Evolutionary conservation across 371 early-diverging fungal species (phyloP), one percentile per base, ranked within the genome.

Genomic region (Smittium culicis): DNA sequence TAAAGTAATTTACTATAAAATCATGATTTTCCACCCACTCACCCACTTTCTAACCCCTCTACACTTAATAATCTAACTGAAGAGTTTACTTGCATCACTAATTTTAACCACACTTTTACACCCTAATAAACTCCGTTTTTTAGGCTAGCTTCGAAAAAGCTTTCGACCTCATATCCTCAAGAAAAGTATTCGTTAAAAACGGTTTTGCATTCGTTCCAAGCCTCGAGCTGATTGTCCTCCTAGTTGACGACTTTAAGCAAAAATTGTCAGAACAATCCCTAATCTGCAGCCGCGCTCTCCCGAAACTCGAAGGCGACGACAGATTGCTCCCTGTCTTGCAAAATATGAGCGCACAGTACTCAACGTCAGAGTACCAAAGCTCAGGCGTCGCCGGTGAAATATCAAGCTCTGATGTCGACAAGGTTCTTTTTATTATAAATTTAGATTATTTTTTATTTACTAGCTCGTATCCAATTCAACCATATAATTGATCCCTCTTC

Each of bases 261-360:
- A 74, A 74, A 33, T 77, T 98, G 1, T 62, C 72, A 2, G 68
- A 69, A 17, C 78, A 80, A 0, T 76, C 95, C 58, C 85, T 86
- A 68, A 83, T 78, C 28, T 86, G 88, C 1, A 83, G 87, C 32
- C 83, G 84, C 68, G 82, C 87, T 8, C 73, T 96, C 67, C 92
- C 93, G 56, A 80, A 86, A 55, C 81, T 96, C 85, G 95, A 94
- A 68, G 94, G 95, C 74, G 95, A 96, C 71, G 92, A 93, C 69
- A 86, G 97, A 29, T 74, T 98, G 62, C 75, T 86, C 58, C 95
- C 96, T 0, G 82, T 96, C 31, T 80, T 98, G 58, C 76, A 83
- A 67, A 91, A 91, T 61, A 80, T 96, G 35, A 88, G 90, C 71
- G 86, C 84, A 64, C 93, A 96, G 71, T 86, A 88, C 67, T 74